Conservation (phyloP, 176 grass and related monocot species). For the Carex scoparia region DNA sequence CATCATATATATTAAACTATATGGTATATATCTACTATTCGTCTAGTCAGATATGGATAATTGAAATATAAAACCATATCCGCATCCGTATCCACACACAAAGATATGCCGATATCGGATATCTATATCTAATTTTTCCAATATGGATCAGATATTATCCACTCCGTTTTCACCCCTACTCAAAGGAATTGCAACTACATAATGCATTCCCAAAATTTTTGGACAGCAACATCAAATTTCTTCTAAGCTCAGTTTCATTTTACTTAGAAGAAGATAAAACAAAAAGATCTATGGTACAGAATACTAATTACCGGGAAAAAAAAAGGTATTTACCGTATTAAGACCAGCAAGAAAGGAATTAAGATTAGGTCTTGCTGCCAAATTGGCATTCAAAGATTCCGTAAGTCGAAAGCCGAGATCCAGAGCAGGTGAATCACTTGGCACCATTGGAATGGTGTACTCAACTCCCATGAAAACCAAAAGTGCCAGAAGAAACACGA, state of each 20-base stretch:
- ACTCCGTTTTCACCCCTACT: too few species aligned
- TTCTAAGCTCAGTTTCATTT: not conserved
- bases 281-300: too few species aligned
- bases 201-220: not conserved
- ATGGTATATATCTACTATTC: too few species aligned
- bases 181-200: not conserved
- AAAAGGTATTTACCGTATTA: slow-evolving; percentile 55
- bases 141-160: too few species aligned
- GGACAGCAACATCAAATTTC: not conserved
- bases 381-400: slow-evolving; percentile 34
- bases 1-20: too few species aligned
- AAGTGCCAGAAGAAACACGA: slow-evolving; percentile 43
- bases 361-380: slow-evolving; percentile 49
- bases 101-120: too few species aligned
- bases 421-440: slow-evolving; percentile 45
- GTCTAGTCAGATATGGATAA: too few species aligned
- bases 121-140: too few species aligned
- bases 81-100: too few species aligned
- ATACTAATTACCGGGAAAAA: not conserved
- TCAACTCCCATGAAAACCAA: slow-evolving; percentile 89
- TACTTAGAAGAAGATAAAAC: not conserved
- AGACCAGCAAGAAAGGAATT: slow-evolving; percentile 81
- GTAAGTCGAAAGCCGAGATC: slow-evolving; percentile 74
- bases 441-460: slow-evolving; percentile 85
- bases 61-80: too few species aligned